phyloP scores from a whole-genome alignment of 2,329 filamentous ascomycete genomes.

The Chrysosporium queenslandicum region DNA sequence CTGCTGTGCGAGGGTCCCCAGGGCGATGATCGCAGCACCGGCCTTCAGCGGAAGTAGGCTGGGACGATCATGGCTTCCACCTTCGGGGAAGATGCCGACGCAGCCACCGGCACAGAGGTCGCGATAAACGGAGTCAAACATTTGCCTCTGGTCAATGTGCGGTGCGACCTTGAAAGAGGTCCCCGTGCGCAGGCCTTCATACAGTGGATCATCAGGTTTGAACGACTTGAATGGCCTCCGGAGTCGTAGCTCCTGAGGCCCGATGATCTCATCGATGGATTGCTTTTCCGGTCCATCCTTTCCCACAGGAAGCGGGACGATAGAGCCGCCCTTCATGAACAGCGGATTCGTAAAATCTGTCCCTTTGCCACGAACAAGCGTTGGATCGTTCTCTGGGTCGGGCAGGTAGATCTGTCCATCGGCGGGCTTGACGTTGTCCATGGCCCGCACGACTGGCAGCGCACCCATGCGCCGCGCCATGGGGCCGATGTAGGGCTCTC shows the following conservation, averaged over 20 bases:
- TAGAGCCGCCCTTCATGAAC: constrained; percentile 59
- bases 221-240: constrained; percentile 69
- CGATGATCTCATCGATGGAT: constrained; percentile 60
- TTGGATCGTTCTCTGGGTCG: constrained; percentile 59
- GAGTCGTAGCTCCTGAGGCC: constrained; percentile 61
- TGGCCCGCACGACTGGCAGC: constrained; percentile 70
- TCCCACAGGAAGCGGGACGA: constrained; percentile 66
- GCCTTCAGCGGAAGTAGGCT: constrained; percentile 76
- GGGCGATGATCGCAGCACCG: constrained; percentile 80
- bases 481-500: constrained; percentile 68
- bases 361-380: constrained; percentile 59
- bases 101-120: constrained; percentile 66
- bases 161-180: constrained; percentile 68
- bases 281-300: constrained; percentile 60
- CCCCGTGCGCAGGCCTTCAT: constrained; percentile 43
- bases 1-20: constrained; percentile 64
- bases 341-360: constrained; percentile 60
- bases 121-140: constrained; percentile 75
- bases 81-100: constrained; percentile 81
- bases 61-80: constrained; percentile 76
- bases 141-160: constrained; percentile 73
- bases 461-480: constrained; percentile 67
- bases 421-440: constrained; percentile 66
- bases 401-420: constrained; percentile 67
- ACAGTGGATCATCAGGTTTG: constrained; percentile 44